Base-by-base conservation (phyloP, 2,329 filamentous ascomycete species). In the Coccinonectria pachysandricola region DNA sequence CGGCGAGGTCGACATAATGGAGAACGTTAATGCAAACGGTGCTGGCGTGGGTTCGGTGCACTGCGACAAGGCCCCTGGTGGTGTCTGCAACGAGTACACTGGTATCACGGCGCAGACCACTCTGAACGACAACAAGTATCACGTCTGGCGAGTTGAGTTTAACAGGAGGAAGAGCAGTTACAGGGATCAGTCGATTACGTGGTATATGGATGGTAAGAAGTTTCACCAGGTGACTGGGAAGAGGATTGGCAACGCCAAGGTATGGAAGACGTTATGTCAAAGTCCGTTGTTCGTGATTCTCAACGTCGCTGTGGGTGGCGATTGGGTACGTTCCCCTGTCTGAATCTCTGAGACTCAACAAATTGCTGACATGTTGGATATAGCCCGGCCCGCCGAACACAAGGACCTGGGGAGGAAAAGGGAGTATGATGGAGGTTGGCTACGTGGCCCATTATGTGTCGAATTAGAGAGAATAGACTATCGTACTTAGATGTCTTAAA, bases 1-100 rank as follows among this genome's bases (percentile, higher is more conserved):
- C 31, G 70, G 69, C 34, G 70, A 74, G 56, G 53, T 74, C 25
- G 70, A 74, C 44, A 64, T 73, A 39, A 56, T 74, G 45, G 69
- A 74, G 55, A 62, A 60, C 30, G 49, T 71, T 40, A 68, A 71
- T 48, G 69, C 68, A 7, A 28, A 53, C 20, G 47, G 49, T 4
- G 56, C 51, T 2, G 67, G 51, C 8, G 59, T 64, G 27, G 68
- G 63, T 15, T 69, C 64, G 7, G 50, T 63, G 3, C 70, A 74
- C 53, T 74, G 68, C 49, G 63, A 64, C 13, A 34, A 35, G 12
- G 34, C 43, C 4, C 46, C 48, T 4, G 65, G 64, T 11, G 65
- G 65, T 5, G 50, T 61, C 19, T 73, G 68, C 56, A 59, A 64
- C 23, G 68, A 71, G 50, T 63, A 64, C 2, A 43, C 27, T 13